Evolutionary conservation across 1,139 yeast species (phyloP).

Genomic region (Nematodospora anomalae): DNA sequence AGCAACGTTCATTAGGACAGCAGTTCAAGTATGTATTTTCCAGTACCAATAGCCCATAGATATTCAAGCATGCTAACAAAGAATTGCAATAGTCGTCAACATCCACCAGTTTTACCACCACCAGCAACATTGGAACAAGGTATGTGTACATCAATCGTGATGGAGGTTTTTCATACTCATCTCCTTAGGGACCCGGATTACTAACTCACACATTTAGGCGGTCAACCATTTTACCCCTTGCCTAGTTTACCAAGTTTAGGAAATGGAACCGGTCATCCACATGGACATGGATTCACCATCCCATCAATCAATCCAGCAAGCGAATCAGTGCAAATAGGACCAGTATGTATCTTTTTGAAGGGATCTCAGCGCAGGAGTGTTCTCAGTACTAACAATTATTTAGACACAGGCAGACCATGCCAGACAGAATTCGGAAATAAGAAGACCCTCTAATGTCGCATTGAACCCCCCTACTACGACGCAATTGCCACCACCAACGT

Average conservation of each 20-base stretch:
- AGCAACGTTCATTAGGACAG: constrained; percentile 47
- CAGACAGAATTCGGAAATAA: constrained; percentile 26
- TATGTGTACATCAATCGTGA: constrained; percentile 23
- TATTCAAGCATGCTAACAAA: constrained; percentile 26
- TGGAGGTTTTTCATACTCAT: neutral
- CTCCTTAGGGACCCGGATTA: neutral
- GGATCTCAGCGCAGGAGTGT: neutral
- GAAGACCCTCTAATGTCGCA: constrained; percentile 27
- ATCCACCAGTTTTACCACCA: constrained; percentile 57
- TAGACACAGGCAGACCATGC: constrained; percentile 21
- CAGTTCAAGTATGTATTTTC: constrained; percentile 44
- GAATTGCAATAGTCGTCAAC: constrained; percentile 39
- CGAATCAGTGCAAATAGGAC: constrained; percentile 25
- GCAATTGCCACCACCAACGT: constrained; percentile 29
- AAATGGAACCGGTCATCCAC: constrained; percentile 37
- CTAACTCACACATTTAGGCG: constrained; percentile 31
- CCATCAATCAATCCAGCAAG: constrained; percentile 44
- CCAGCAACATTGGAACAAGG: constrained; percentile 55
- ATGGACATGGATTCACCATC: constrained; percentile 46
- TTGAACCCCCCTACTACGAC: constrained; percentile 19
- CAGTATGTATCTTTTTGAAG: constrained; percentile 26
- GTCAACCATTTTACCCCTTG: constrained; percentile 51
- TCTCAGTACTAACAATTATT: constrained; percentile 12
- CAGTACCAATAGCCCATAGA: neutral
- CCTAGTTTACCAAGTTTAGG: constrained; percentile 56